Percentiles rank a stretch among this genome's conserved stretches.
Conservation (phyloP, 2,329 filamentous ascomycete species). For the Trichoderma hamatum region DNA sequence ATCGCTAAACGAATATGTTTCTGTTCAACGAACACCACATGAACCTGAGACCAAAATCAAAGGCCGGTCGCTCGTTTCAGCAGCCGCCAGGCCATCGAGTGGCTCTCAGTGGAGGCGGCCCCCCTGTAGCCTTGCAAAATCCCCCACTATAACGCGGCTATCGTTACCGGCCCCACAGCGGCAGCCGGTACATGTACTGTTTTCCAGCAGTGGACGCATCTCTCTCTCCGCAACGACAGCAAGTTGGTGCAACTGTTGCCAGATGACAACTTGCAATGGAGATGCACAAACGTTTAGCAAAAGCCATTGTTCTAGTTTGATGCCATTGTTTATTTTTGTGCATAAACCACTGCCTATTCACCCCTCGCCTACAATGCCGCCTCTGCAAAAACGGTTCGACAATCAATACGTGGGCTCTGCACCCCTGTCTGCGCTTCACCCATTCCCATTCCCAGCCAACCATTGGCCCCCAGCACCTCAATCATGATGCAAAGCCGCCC, state of each 20-base stretch:
- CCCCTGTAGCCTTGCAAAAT: neutral
- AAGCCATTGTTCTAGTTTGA: neutral
- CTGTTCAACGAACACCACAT: neutral
- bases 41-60: neutral
- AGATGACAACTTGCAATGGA: neutral
- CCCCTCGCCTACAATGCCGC: neutral
- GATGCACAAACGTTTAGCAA: neutral
- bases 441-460: conserved; percentile 11
- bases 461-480: neutral
- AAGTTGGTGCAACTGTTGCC: neutral
- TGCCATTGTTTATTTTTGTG: neutral
- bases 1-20: neutral
- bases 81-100: conserved; percentile 18
- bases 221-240: too few species aligned
- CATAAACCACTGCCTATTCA: neutral
- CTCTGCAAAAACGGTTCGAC: too few species aligned
- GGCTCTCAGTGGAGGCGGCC: neutral
- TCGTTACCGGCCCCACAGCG: conserved; percentile 4
- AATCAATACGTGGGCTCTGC: too few species aligned
- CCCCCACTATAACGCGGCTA: conserved; percentile 3
- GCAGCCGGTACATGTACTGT: neutral
- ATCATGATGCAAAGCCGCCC: conserved; percentile 20
- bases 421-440: conserved; percentile 17
- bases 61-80: conserved; percentile 3
- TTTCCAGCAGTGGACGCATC: too few species aligned